These are phyloP conservation scores for Rubia balearica DNA, from an alignment of 305 asterid species.

Conservation along the genomic window DNA sequence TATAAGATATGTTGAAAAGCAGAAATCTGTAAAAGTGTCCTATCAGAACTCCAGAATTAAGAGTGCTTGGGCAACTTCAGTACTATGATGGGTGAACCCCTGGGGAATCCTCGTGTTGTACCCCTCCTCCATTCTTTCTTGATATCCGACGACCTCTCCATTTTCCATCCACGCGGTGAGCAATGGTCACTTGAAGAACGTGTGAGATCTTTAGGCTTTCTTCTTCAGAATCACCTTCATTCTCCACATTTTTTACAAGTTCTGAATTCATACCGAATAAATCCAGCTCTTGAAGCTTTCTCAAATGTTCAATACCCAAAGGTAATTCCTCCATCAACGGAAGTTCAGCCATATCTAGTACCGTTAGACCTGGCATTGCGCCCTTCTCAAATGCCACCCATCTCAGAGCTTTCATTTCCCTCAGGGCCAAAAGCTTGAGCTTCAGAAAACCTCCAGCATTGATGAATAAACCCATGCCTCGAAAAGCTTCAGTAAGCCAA, in stretches of 20 bases:
- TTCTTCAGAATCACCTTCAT: background rate
- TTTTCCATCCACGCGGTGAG: background rate
- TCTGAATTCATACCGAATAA: background rate
- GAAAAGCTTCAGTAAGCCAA: background rate
- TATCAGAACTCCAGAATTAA: too few species aligned
- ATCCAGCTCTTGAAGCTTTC: constrained; percentile 8
- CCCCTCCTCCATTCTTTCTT: background rate
- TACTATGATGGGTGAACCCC: too few species aligned
- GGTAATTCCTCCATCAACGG: constrained; percentile 20
- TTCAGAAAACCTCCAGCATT: background rate
- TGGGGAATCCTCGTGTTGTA: too few species aligned
- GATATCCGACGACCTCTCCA: background rate
- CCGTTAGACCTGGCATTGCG: background rate
- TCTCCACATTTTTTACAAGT: constrained; percentile 2
- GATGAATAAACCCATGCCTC: background rate
- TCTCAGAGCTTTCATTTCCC: background rate
- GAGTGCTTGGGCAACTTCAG: too few species aligned
- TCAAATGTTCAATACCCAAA: constrained; percentile 16
- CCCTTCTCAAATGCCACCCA: background rate
- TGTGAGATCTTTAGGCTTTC: background rate
- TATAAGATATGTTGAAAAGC: too few species aligned
- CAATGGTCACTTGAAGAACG: background rate
- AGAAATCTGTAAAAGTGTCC: background rate
- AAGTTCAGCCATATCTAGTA: background rate
- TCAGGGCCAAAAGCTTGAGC: constrained; percentile 4